Base-by-base conservation (phyloP, 78 protist species). In the Dictyostelium purpureum region DNA sequence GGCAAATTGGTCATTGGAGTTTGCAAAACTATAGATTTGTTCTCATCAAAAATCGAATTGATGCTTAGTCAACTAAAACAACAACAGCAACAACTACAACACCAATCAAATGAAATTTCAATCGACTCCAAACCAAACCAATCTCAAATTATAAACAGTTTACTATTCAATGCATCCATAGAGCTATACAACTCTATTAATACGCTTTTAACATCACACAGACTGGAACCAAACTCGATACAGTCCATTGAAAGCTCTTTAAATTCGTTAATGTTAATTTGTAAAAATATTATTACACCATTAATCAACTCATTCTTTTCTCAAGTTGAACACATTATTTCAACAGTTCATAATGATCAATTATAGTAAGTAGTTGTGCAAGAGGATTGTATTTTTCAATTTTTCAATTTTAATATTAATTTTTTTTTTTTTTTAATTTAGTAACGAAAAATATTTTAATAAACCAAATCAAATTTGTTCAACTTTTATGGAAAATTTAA, bases 161-260 rank as follows among this genome's bases (percentile, higher is more conserved):
- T 56, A 31, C 35, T 85, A 9, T 85, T 85, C 56, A 85, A 85
- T 26, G 51, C 77, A 5, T 26, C 92, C 2, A 73, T 77, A 6
- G 82, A 85, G 24, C 79, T 85, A 5, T 35, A 43, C 14, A 71
- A 75, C 2, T 73, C 82, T 1, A 56, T 85, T 24, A 81, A 85
- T 33, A 59, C 83, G 7, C 56, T 85, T 6, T 6, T 85, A 0
- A 52, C 75, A 33, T 85, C 92, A 16, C 56, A 43, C 12, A 24
- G 57, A 26, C 14, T 66, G 1, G 37, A 26, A 21, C 16, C 16
- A 18, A 82, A 85, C 2, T 52, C 67, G 9, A 28, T 49, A 0
- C 37, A 4, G n/a, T 26, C 18, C 10, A 52, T 85, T 35, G 92
- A 85, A 16, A 33, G 42, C 43, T 85, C 92, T 6, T 47, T 85